Conservation (phyloP, 352 stramenopile species). For the Elongisporangium prolatum region DNA sequence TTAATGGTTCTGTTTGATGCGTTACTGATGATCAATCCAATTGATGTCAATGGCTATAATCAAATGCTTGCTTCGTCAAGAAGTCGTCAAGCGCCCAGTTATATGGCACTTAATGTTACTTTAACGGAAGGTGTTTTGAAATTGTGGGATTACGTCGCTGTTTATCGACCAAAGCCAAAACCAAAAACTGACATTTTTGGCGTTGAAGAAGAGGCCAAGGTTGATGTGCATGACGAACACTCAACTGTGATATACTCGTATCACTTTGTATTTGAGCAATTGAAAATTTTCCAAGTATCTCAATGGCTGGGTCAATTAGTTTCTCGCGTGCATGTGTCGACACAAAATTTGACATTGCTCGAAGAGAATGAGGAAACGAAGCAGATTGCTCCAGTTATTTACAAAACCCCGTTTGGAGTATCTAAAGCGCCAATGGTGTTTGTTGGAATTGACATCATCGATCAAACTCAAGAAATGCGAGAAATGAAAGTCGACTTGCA, state of each 20-base stretch:
- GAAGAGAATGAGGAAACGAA: slow-evolving; percentile 55
- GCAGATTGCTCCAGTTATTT: slow-evolving; percentile 57
- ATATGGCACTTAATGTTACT: slow-evolving; percentile 69
- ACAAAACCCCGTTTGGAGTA: slow-evolving; percentile 75
- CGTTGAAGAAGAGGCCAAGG: slow-evolving; percentile 1
- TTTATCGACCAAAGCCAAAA: slow-evolving; percentile 8
- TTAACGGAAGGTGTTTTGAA: slow-evolving; percentile 56
- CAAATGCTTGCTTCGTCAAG: slow-evolving; percentile 52
- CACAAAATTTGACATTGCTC: slow-evolving; percentile 67
- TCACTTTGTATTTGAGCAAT: slow-evolving; percentile 69
- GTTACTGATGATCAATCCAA: slow-evolving; percentile 83
- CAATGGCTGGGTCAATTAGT: slow-evolving; percentile 82
- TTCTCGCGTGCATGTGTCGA: slow-evolving; percentile 67
- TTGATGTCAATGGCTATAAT: slow-evolving; percentile 80
- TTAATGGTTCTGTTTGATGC: slow-evolving; percentile 84
- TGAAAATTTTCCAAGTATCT: slow-evolving; percentile 83
- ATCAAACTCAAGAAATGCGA: slow-evolving; percentile 84
- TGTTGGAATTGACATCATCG: slow-evolving; percentile 69
- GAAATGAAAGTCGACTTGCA: slow-evolving; percentile 88
- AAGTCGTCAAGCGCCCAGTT: slow-evolving; percentile 61
- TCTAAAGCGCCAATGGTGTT: slow-evolving; percentile 75
- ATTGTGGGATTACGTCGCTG: slow-evolving; percentile 44
- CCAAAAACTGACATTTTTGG: slow-evolving; percentile 1
- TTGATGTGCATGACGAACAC: not conserved
- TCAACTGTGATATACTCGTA: slow-evolving; percentile 45